Evolutionary conservation across 495 filamentous ascomycete genomes (phyloP).

Genomic region (Cercophora sp.): DNA sequence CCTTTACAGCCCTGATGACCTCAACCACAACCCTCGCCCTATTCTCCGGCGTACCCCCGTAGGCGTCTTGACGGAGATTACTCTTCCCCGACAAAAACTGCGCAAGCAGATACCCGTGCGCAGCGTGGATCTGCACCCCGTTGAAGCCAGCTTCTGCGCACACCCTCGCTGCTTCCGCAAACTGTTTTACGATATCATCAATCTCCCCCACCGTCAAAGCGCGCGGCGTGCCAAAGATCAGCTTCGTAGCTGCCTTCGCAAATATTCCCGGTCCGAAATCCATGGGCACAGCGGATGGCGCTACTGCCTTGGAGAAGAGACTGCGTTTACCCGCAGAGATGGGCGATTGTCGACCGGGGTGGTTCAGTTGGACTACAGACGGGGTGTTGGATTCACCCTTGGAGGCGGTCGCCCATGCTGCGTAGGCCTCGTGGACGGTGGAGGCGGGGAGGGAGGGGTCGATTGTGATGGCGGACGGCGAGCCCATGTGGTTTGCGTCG

Average conservation of each 20-base stretch:
- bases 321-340: conserved; percentile 42
- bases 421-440: conserved; percentile 37
- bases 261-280: conserved; percentile 40
- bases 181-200: conserved; percentile 46
- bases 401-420: conserved; percentile 39
- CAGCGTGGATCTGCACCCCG: conserved; percentile 69
- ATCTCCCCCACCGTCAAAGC: conserved; percentile 55
- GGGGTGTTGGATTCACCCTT: conserved; percentile 38
- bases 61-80: conserved; percentile 61
- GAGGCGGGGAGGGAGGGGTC: conserved; percentile 26
- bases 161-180: conserved; percentile 55
- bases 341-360: conserved; percentile 56
- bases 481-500: conserved; percentile 49
- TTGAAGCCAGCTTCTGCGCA: conserved; percentile 68
- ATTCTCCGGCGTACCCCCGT: conserved; percentile 65
- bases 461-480: conserved; percentile 40
- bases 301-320: conserved; percentile 47
- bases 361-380: conserved; percentile 52
- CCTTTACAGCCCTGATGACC: conserved; percentile 49
- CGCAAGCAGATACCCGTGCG: conserved; percentile 70
- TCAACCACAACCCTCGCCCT: conserved; percentile 61
- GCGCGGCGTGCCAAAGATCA: conserved; percentile 56
- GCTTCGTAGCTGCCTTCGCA: conserved; percentile 48
- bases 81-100: conserved; percentile 61
- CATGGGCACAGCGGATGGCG: too few relatives aligned